These are phyloP conservation scores for Salix purpurea DNA, from an alignment of 345 rosid species.

Conservation along the genomic window DNA sequence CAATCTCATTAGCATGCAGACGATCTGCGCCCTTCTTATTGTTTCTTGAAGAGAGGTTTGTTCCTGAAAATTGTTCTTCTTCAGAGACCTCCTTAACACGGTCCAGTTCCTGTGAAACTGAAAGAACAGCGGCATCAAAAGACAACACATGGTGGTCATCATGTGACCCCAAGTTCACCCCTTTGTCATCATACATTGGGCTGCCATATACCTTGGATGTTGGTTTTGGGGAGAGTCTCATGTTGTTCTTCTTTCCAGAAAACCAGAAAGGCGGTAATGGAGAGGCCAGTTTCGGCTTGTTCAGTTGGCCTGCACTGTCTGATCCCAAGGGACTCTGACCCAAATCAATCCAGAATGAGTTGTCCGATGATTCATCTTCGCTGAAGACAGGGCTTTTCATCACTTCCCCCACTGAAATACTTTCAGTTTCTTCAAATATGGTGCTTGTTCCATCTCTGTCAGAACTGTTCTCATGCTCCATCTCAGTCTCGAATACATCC, in stretches of 20 bases:
- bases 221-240: slow-evolving; percentile 55
- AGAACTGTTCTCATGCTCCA: slow-evolving; percentile 77
- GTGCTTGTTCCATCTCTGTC: slow-evolving; percentile 86
- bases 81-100: slow-evolving; percentile 48
- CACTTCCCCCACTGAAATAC: slow-evolving; percentile 87
- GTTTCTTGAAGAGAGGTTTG: slow-evolving; percentile 18
- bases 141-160: slow-evolving; percentile 65
- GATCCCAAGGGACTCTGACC: slow-evolving; percentile 92
- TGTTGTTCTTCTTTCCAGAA: slow-evolving; percentile 59
- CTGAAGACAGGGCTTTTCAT: slow-evolving; percentile 98
- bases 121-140: slow-evolving; percentile 88
- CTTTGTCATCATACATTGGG: slow-evolving; percentile 63
- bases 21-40: slow-evolving; percentile 21
- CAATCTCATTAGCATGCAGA: slow-evolving; percentile 48
- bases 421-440: slow-evolving; percentile 88
- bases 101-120: slow-evolving; percentile 78
- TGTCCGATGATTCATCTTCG: slow-evolving; percentile 91
- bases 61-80: slow-evolving; percentile 39
- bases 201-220: slow-evolving; percentile 61
- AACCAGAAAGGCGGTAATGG: slow-evolving; percentile 71
- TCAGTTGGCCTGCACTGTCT: slow-evolving; percentile 48
- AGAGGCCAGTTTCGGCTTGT: slow-evolving; percentile 55
- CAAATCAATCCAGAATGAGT: slow-evolving; percentile 86
- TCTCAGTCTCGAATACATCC: slow-evolving; percentile 86
- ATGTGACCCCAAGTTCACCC: slow-evolving; percentile 27